Conservation (phyloP, 2,329 filamentous ascomycete species). For the Helicocarpus griseus region DNA sequence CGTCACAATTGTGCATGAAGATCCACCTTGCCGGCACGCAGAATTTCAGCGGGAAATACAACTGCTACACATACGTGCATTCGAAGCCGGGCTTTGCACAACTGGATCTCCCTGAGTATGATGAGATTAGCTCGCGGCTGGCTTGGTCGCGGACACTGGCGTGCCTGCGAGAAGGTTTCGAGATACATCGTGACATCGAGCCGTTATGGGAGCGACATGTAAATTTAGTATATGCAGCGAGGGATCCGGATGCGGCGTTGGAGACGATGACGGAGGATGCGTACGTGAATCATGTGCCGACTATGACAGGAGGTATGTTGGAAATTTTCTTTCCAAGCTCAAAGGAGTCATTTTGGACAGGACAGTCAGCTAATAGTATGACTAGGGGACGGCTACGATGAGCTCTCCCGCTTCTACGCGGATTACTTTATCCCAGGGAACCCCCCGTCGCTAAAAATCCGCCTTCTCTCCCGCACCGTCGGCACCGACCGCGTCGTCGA, state of each 20-base stretch:
- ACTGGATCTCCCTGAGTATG: slow-evolving; percentile 57
- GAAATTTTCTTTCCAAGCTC: slow-evolving; percentile 9
- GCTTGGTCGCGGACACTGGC: slow-evolving; percentile 59
- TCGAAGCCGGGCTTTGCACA: slow-evolving; percentile 61
- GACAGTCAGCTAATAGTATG: no score
- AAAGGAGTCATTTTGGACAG: not conserved
- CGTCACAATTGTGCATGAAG: slow-evolving; percentile 36
- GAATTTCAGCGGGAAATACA: slow-evolving; percentile 31
- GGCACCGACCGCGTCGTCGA: slow-evolving; percentile 52
- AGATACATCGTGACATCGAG: slow-evolving; percentile 23
- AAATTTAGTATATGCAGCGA: slow-evolving; percentile 12
- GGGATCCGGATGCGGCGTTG: slow-evolving; percentile 28
- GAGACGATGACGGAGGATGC: slow-evolving; percentile 17
- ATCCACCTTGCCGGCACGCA: slow-evolving; percentile 48
- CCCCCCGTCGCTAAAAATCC: slow-evolving; percentile 42
- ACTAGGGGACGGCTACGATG: slow-evolving; percentile 30
- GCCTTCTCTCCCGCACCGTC: slow-evolving; percentile 48
- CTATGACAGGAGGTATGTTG: slow-evolving; percentile 28
- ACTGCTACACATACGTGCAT: slow-evolving; percentile 46
- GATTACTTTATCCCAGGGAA: slow-evolving; percentile 47
- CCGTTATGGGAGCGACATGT: slow-evolving; percentile 22
- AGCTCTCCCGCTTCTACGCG: slow-evolving; percentile 43
- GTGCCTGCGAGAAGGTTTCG: slow-evolving; percentile 51
- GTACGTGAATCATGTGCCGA: slow-evolving; percentile 22
- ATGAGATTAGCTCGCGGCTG: slow-evolving; percentile 53